These are phyloP conservation scores for Bondarzewia mesenterica DNA, from an alignment of 1,284 basidiomycete genomes.

Conservation along the genomic window DNA sequence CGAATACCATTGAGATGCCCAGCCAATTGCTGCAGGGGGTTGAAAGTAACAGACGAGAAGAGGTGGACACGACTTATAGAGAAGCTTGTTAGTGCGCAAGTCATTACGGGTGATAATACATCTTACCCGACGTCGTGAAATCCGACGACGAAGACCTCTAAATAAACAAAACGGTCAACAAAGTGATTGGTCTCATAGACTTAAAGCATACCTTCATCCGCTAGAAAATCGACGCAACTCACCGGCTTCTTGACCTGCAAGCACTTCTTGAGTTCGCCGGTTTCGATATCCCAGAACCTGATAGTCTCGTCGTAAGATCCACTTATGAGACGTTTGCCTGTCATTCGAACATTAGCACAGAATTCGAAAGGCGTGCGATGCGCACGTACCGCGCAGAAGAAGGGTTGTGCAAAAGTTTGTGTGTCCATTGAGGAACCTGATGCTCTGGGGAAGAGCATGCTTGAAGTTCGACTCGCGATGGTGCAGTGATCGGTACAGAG, in stretches of 20 bases:
- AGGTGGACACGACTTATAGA: slow-evolving; percentile 66
- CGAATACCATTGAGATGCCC: slow-evolving; percentile 79
- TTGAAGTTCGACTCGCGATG: slow-evolving; percentile 84
- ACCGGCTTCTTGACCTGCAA: slow-evolving; percentile 80
- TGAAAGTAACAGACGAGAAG: slow-evolving; percentile 74
- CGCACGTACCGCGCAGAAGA: slow-evolving; percentile 55
- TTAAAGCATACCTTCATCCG: slow-evolving; percentile 53
- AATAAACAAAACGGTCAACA: background rate
- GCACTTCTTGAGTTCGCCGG: slow-evolving; percentile 75
- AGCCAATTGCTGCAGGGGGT: slow-evolving; percentile 74
- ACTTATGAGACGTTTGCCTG: slow-evolving; percentile 72
- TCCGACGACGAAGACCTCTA: slow-evolving; percentile 84
- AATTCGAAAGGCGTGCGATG: background rate
- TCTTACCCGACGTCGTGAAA: slow-evolving; percentile 86
- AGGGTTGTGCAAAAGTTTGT: slow-evolving; percentile 86
- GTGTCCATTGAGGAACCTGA: slow-evolving; percentile 77
- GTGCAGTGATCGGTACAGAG: slow-evolving; percentile 74
- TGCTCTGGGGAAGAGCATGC: slow-evolving; percentile 65
- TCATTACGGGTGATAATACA: background rate
- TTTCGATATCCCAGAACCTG: slow-evolving; percentile 80
- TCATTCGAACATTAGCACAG: background rate
- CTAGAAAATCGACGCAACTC: slow-evolving; percentile 83
- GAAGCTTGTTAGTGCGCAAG: background rate
- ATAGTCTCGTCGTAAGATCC: slow-evolving; percentile 90
- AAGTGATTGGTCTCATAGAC: background rate